Percentiles rank a stretch among this genome's conserved stretches.
Conservation (phyloP, 768 basidiomycete genomes). For the Phylloporus scabripes region DNA sequence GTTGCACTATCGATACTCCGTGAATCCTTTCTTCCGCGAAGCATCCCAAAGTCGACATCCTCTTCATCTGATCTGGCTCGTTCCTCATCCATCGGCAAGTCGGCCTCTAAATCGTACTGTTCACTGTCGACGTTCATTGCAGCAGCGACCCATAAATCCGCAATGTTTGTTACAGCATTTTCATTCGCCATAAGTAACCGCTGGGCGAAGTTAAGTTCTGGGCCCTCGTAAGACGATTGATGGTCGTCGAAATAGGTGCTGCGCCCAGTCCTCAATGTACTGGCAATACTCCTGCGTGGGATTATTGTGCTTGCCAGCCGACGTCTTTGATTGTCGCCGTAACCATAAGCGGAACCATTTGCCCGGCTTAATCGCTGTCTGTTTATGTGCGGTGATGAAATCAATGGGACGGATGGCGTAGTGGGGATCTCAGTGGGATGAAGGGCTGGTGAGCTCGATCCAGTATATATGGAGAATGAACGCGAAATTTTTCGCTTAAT, state of each 20-base stretch:
- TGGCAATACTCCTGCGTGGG: slow-evolving; percentile 48
- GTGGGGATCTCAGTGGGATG: slow-evolving; percentile 29
- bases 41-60: slow-evolving; percentile 20
- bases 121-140: slow-evolving; percentile 95
- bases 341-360: slow-evolving; percentile 80
- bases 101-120: slow-evolving; percentile 48
- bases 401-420: slow-evolving; percentile 42
- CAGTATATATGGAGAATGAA: slow-evolving; percentile 56
- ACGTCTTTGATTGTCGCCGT: slow-evolving; percentile 50
- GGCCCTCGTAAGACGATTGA: slow-evolving; percentile 37
- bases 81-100: slow-evolving; percentile 21
- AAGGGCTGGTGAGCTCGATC: slow-evolving; percentile 44
- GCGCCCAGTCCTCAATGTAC: slow-evolving; percentile 46
- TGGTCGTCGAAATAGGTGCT: slow-evolving; percentile 41
- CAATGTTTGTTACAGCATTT: slow-evolving; percentile 89
- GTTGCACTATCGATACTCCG: slow-evolving; percentile 15
- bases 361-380: slow-evolving; percentile 49
- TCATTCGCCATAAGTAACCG: slow-evolving; percentile 89
- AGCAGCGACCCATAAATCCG: slow-evolving; percentile 95
- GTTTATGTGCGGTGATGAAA: slow-evolving; percentile 37
- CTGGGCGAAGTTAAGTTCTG: slow-evolving; percentile 82
- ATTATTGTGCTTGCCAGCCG: slow-evolving; percentile 48
- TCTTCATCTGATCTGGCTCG: slow-evolving; percentile 42
- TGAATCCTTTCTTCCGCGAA: slow-evolving; percentile 15
- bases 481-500: slow-evolving; percentile 48